phyloP scores from a whole-genome alignment of 345 rosid genomes.

The Kernera saxatilis region DNA sequence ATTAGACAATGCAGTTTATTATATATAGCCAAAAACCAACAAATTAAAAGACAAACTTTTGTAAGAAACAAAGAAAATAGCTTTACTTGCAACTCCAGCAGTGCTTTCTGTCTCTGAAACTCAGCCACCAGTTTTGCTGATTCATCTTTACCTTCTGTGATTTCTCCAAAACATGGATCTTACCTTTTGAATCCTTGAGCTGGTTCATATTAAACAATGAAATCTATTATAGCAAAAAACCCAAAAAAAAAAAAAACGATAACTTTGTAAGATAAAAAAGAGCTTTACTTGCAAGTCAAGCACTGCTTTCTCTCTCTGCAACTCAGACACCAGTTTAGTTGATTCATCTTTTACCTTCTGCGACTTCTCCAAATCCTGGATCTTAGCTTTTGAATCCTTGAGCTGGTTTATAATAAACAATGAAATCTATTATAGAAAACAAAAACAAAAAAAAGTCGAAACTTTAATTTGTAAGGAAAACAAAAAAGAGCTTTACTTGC shows the following conservation, averaged over 20 bases:
- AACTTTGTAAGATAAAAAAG: no score
- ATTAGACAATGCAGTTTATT: neutral
- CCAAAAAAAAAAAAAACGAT: neutral
- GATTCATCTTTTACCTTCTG: no score
- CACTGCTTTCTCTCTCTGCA: no score
- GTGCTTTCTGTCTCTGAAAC: no score
- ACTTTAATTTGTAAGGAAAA: neutral
- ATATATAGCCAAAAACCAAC: neutral
- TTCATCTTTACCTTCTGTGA: no score
- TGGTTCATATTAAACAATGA: neutral
- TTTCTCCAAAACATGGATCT: neutral
- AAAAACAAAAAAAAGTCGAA: neutral
- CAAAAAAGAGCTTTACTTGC: neutral
- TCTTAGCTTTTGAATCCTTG: slow-evolving; percentile 11
- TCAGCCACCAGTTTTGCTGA: no score
- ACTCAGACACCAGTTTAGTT: no score
- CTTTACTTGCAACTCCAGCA: no score
- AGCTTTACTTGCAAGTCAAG: no score
- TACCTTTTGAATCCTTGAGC: slow-evolving; percentile 25
- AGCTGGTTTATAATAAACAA: slow-evolving; percentile 22
- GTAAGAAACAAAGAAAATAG: no score
- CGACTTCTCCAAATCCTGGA: neutral
- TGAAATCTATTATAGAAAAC: neutral
- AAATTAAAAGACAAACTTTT: no score
- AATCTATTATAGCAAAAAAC: neutral